Evolutionary conservation across 768 basidiomycete genomes (phyloP), one percentile per base, ranked within the genome.

Genomic region (Xanthoconium stramineum): DNA sequence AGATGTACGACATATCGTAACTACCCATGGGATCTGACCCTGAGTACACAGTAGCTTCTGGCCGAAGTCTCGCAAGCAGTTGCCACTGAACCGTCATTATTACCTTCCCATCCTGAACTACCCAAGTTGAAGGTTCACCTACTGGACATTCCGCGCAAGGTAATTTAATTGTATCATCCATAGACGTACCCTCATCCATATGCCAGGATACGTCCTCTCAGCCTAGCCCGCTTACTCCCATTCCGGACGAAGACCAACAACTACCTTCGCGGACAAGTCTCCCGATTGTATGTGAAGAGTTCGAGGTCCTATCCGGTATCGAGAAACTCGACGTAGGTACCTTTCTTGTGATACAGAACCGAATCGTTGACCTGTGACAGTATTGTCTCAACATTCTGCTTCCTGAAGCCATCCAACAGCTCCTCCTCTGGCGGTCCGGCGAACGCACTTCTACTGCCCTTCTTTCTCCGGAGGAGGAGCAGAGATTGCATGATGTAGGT

Each of bases 311-410:
- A 3, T 67, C 76, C 1, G 68, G 64, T 3, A 47, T 82, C 9
- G 80, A 81, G 59, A 84, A 83, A 63, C 67, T 82, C 15, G 81
- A 82, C 49, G 83, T 81, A 57, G 63, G 80, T 52, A 9, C 29
- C 29, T 42, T 47, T 36, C 9, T 45, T 39, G 43, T 20, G 39
- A 39, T 10, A 32, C 15, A 2, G 10, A n/a, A 28, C 19, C 6
- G 32, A 33, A 9, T 44, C 24, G 33, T 58, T 53, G 42, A 64
- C 39, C 6, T 19, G 48, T 45, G 14, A 32, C 59, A 90, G 87
- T 91, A 90, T 60, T 89, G 87, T 65, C 70, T 81, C 37, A 83
- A 86, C 56, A 78, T 92, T 32, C 80, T 92, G 12, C 76, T 90
- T 6, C 86, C 84, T 3, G 89, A 90, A 68, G 78, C 85, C 4